These are phyloP conservation scores for Phytophthora niederhauseri DNA, from an alignment of 352 stramenopile genomes.

Conservation along the genomic window DNA sequence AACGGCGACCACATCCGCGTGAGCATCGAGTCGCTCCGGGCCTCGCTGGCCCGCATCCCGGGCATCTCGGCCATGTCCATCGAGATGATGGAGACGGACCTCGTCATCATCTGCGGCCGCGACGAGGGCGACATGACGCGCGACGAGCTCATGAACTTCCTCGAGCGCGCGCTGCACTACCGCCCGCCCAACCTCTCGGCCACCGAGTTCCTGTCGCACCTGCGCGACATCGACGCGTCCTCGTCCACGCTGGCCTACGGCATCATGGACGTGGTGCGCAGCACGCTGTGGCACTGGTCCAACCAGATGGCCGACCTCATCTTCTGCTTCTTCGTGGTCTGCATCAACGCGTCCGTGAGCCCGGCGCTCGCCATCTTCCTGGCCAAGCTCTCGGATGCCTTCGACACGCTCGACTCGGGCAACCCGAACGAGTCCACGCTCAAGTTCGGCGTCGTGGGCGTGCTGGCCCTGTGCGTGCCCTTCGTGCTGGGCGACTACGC, in stretches of 20 bases:
- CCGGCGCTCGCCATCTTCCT: slow-evolving; percentile 81
- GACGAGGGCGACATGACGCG: slow-evolving; percentile 88
- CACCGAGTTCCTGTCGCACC: slow-evolving; percentile 81
- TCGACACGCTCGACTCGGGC: slow-evolving; percentile 53
- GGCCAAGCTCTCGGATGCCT: slow-evolving; percentile 73
- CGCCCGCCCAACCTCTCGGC: slow-evolving; percentile 73
- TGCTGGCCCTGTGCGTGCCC: slow-evolving; percentile 77
- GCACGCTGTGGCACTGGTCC: slow-evolving; percentile 86
- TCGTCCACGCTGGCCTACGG: slow-evolving; percentile 80
- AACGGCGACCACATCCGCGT: slow-evolving; percentile 88
- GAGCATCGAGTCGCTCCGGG: slow-evolving; percentile 83
- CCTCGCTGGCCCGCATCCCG: slow-evolving; percentile 80
- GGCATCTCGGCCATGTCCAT: slow-evolving; percentile 83
- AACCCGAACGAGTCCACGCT: slow-evolving; percentile 53
- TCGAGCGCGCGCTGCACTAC: slow-evolving; percentile 83
- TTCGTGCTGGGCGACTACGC: slow-evolving; percentile 89
- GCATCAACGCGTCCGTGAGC: slow-evolving; percentile 84
- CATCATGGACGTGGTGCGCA: slow-evolving; percentile 75
- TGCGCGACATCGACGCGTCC: slow-evolving; percentile 86
- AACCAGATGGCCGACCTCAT: slow-evolving; percentile 78
- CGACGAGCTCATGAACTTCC: slow-evolving; percentile 88
- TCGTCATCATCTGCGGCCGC: slow-evolving; percentile 87
- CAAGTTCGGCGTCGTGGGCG: slow-evolving; percentile 75
- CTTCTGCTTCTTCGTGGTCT: slow-evolving; percentile 82
- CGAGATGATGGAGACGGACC: slow-evolving; percentile 91